A percentile compares a stretch with the other conserved stretches of the same genome.
Conservation (phyloP, 805 yeast species). For the Pichia ethanolica region DNA sequence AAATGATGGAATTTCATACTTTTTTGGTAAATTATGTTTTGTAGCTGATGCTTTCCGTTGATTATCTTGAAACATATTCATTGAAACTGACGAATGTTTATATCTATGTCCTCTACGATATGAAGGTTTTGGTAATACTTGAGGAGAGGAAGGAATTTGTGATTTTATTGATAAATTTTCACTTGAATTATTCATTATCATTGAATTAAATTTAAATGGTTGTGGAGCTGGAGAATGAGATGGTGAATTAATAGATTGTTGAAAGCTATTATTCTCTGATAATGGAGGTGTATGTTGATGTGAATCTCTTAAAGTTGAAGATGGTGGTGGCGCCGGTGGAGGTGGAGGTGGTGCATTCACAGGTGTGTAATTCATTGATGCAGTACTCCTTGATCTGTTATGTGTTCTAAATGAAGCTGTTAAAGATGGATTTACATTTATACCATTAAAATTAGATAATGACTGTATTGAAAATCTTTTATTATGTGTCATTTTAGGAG, state of each 20-base stretch:
- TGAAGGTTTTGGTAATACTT: constrained; percentile 38
- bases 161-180: background rate
- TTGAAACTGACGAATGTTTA: constrained; percentile 92
- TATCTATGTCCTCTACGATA: constrained; percentile 92
- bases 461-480: constrained; percentile 15
- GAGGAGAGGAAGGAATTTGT: background rate
- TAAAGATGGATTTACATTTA: background rate
- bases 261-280: constrained; percentile 18
- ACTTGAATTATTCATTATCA: constrained; percentile 25
- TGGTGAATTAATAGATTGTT: constrained; percentile 15
- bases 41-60: constrained; percentile 53
- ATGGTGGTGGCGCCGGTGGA: background rate
- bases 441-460: constrained; percentile 5
- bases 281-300: constrained; percentile 19
- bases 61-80: constrained; percentile 84
- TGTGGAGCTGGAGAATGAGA: constrained; percentile 18
- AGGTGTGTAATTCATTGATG: constrained; percentile 18
- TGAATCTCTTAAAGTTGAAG: constrained; percentile 1
- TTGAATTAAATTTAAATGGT: constrained; percentile 65
- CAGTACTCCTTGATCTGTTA: constrained; percentile 13
- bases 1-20: constrained; percentile 65
- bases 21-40: constrained; percentile 51
- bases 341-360: constrained; percentile 11
- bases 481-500: constrained; percentile 4
- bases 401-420: constrained; percentile 10